A percentile compares a stretch with the other conserved stretches of the same genome.
Evolutionary conservation across 2,329 filamentous ascomycete species (phyloP).

Genomic region (Pestalotiopsis sp.): DNA sequence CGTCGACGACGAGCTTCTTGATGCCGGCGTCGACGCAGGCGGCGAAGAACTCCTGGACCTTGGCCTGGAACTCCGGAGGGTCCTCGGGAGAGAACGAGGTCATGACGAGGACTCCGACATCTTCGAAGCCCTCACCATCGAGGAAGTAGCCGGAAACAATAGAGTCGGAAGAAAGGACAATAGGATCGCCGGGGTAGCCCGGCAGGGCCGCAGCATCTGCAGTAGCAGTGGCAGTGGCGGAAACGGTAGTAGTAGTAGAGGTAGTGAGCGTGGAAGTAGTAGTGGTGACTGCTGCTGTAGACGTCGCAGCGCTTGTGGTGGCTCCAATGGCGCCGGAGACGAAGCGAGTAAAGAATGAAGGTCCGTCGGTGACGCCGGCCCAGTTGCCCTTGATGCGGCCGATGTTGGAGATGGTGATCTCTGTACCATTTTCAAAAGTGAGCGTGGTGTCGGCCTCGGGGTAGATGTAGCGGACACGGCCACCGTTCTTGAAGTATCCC

Average conservation of each 20-base stretch:
- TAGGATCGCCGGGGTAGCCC: slow-evolving; percentile 30
- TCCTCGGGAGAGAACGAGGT: slow-evolving; percentile 30
- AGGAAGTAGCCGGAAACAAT: slow-evolving; percentile 36
- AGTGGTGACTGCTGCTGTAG: slow-evolving; percentile 8
- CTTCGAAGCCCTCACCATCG: slow-evolving; percentile 31
- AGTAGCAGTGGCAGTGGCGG: not conserved
- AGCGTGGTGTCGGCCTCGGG: slow-evolving; percentile 41
- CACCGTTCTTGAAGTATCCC: slow-evolving; percentile 40
- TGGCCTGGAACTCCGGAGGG: slow-evolving; percentile 32
- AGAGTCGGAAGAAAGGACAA: slow-evolving; percentile 31
- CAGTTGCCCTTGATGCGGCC: slow-evolving; percentile 38
- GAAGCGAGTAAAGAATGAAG: slow-evolving; percentile 31
- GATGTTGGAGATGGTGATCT: slow-evolving; percentile 31
- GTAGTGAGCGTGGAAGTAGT: slow-evolving; percentile 9
- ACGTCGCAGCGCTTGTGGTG: slow-evolving; percentile 15
- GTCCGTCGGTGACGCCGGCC: slow-evolving; percentile 32
- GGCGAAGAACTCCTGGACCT: slow-evolving; percentile 34
- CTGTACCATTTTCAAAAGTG: slow-evolving; percentile 41
- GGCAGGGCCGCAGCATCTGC: slow-evolving; percentile 16
- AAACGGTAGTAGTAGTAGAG: not conserved
- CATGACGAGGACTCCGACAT: slow-evolving; percentile 32
- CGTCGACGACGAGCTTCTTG: slow-evolving; percentile 58
- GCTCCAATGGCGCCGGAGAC: slow-evolving; percentile 23
- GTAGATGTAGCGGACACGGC: slow-evolving; percentile 37
- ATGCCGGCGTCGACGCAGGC: slow-evolving; percentile 47